A percentile compares a stretch with the other conserved stretches of the same genome.
phyloP scores from a whole-genome alignment of 805 yeast species.

The Ogataea chonburiensis region DNA sequence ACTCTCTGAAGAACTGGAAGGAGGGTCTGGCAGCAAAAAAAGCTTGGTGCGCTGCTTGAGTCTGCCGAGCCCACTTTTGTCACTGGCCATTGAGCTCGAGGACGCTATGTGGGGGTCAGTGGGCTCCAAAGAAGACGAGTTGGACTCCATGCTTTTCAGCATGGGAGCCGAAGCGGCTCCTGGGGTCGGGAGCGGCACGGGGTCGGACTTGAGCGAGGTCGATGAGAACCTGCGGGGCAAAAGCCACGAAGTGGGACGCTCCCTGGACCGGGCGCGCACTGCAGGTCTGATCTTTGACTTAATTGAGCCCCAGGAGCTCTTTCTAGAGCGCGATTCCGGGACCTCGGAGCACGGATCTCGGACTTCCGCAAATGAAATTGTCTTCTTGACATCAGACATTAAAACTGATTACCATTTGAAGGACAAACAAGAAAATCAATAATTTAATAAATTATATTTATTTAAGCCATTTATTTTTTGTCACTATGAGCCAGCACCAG shows the following conservation, averaged over 20 bases:
- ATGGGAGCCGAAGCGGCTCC: constrained; percentile 9
- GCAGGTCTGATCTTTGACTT: constrained; percentile 20
- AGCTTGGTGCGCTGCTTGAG: constrained; percentile 20
- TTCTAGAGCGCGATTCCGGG: constrained; percentile 3
- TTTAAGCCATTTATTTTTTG: constrained; percentile 2
- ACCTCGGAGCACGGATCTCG: neutral
- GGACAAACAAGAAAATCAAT: constrained; percentile 1
- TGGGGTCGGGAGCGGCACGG: constrained; percentile 1
- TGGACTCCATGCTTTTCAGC: constrained; percentile 4
- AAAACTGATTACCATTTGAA: neutral
- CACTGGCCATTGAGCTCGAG: constrained; percentile 13
- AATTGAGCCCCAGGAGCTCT: constrained; percentile 24
- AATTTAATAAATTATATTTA: neutral
- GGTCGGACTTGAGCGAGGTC: constrained; percentile 4
- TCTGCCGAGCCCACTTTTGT: constrained; percentile 11
- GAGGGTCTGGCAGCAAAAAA: constrained; percentile 19
- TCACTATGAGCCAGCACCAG: neutral
- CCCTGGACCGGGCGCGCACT: constrained; percentile 11
- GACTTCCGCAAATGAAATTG: constrained; percentile 4
- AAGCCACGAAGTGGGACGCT: constrained; percentile 13
- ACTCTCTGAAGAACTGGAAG: constrained; percentile 12
- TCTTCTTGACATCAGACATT: constrained; percentile 8
- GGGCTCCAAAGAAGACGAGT: constrained; percentile 6
- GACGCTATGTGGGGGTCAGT: constrained; percentile 12
- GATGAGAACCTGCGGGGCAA: constrained; percentile 17